Evolutionary conservation across 495 filamentous ascomycete species (phyloP).

Genomic region (Hypomontagnella monticulosa): DNA sequence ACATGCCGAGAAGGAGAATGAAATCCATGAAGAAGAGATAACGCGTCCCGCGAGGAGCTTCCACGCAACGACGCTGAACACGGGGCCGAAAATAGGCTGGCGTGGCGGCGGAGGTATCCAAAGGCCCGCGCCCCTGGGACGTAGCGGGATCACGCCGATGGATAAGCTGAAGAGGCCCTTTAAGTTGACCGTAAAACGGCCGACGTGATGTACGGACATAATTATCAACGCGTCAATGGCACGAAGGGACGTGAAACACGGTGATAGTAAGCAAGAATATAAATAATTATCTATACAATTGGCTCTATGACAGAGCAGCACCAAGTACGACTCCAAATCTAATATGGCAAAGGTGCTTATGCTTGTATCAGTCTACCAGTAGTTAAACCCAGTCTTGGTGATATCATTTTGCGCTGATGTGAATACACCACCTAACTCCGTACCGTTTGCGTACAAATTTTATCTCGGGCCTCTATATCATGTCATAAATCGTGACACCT

Average conservation of each 20-base stretch:
- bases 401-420: conserved; percentile 8
- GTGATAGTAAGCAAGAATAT: neutral
- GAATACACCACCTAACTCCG: conserved; percentile 15
- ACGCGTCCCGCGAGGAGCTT: conserved; percentile 51
- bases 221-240: neutral
- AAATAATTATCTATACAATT: neutral
- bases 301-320: neutral
- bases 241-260: too few species aligned
- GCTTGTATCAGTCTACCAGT: conserved; percentile 1
- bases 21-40: conserved; percentile 41
- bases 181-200: conserved; percentile 57
- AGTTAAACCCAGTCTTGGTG: conserved; percentile 3
- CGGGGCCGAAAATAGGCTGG: conserved; percentile 29
- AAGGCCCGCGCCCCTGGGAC: conserved; percentile 46
- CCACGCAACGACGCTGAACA: conserved; percentile 52
- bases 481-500: neutral
- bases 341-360: neutral
- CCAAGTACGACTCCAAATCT: neutral
- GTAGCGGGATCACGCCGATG: conserved; percentile 49
- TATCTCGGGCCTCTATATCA: conserved; percentile 2
- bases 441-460: conserved; percentile 17
- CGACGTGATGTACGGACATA: conserved; percentile 5
- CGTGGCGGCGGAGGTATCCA: conserved; percentile 46
- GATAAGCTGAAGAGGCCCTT: conserved; percentile 57
- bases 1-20: conserved; percentile 39